A percentile compares a stretch with the other conserved stretches of the same genome.
phyloP scores from a whole-genome alignment of 768 basidiomycete species.

The Chalciporus sphaerocephalus region DNA sequence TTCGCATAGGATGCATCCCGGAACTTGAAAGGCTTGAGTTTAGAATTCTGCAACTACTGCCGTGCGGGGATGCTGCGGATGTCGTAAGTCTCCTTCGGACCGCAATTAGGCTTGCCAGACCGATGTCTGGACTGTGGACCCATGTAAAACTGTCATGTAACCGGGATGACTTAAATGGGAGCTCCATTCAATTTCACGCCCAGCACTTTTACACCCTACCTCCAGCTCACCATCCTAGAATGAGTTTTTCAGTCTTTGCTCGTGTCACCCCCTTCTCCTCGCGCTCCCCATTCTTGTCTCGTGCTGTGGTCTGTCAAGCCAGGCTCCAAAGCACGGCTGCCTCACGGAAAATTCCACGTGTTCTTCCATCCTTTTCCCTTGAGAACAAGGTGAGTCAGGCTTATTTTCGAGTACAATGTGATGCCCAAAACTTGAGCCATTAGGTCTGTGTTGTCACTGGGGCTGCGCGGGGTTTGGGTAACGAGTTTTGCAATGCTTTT shows the following conservation, averaged over 20 bases:
- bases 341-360: constrained; percentile 36
- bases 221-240: constrained; percentile 16
- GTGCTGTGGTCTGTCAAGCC: constrained; percentile 2
- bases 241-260: constrained; percentile 28
- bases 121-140: too few relatives aligned
- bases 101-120: neutral
- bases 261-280: constrained; percentile 17
- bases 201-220: constrained; percentile 11
- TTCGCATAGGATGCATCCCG: constrained; percentile 23
- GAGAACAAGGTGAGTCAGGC: constrained; percentile 55
- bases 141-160: neutral
- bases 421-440: neutral
- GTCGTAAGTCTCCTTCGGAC: constrained; percentile 4
- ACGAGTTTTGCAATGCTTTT: constrained; percentile 89
- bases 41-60: neutral
- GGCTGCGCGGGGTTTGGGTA: constrained; percentile 85
- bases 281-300: constrained; percentile 14
- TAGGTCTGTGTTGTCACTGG: constrained; percentile 93
- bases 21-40: constrained; percentile 13
- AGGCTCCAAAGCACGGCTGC: constrained; percentile 28
- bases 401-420: neutral
- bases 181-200: constrained; percentile 12
- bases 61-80: constrained; percentile 6
- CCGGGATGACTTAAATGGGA: constrained; percentile 19
- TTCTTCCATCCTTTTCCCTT: constrained; percentile 76